These are phyloP conservation scores for Viola pubescens DNA, from an alignment of 441 rosid genomes.

Conservation along the genomic window DNA sequence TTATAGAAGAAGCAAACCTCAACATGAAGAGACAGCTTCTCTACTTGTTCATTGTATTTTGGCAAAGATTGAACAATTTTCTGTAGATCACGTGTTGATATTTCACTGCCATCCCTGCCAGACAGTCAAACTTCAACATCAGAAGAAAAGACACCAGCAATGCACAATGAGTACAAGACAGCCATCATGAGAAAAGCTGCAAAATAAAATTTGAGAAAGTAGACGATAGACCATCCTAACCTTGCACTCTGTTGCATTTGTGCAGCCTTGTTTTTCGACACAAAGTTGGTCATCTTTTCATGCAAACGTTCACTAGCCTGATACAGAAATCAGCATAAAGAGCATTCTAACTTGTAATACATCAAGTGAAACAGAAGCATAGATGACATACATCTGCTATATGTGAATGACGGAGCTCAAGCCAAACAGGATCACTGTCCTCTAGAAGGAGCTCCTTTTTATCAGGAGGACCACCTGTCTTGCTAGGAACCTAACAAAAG, in stretches of 20 bases:
- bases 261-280: constrained; percentile 92
- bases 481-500: constrained; percentile 60
- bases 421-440: constrained; percentile 93
- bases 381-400: constrained; percentile 79
- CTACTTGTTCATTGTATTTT: constrained; percentile 89
- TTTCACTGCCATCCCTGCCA: constrained; percentile 70
- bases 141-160: background rate
- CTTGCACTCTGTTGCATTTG: constrained; percentile 81
- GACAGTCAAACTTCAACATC: constrained; percentile 15
- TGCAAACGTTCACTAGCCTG: constrained; percentile 96
- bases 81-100: constrained; percentile 88
- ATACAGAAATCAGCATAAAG: constrained; percentile 19
- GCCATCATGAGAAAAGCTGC: background rate
- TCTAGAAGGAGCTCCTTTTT: constrained; percentile 85
- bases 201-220: background rate
- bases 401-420: constrained; percentile 96
- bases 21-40: constrained; percentile 92
- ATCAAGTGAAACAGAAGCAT: constrained; percentile 6
- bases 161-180: no score
- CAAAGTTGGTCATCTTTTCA: constrained; percentile 83
- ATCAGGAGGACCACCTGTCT: constrained; percentile 62
- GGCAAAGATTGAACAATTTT: constrained; percentile 98
- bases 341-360: constrained; percentile 10
- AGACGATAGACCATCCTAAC: constrained; percentile 28
- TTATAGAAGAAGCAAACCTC: constrained; percentile 49